Percentiles rank a stretch among this genome's conserved stretches.
These are phyloP conservation scores for Psilocybe sp. DNA, from an alignment of 768 basidiomycete species.

Conservation along the genomic window DNA sequence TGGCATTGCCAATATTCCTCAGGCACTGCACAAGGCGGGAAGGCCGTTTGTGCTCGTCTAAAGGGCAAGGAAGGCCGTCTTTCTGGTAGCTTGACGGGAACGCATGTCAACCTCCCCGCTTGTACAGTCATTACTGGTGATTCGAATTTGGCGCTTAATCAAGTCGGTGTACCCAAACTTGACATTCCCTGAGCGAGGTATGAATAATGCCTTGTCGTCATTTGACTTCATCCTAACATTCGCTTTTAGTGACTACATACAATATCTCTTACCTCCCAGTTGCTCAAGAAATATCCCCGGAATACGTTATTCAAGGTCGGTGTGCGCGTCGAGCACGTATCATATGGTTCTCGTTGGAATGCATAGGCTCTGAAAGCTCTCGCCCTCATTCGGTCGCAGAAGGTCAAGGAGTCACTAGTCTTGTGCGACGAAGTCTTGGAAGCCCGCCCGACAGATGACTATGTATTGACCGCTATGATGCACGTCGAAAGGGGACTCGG, in stretches of 20 bases:
- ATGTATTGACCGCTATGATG: slow-evolving; percentile 76
- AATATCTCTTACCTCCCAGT: no score
- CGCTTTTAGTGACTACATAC: no score
- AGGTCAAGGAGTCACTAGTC: slow-evolving; percentile 77
- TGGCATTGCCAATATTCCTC: slow-evolving; percentile 96
- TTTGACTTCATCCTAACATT: no score
- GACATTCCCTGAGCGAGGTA: no score
- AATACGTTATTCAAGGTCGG: slow-evolving; percentile 68
- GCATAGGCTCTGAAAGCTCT: slow-evolving; percentile 78
- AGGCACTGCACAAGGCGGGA: slow-evolving; percentile 95
- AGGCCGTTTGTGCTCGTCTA: no score
- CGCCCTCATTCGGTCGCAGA: slow-evolving; percentile 79
- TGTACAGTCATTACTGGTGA: no score
- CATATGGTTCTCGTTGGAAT: slow-evolving; percentile 3
- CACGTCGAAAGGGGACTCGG: slow-evolving; percentile 81
- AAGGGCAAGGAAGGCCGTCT: no score
- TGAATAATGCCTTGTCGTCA: no score
- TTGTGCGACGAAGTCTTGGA: slow-evolving; percentile 81
- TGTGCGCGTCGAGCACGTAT: background rate
- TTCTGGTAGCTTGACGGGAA: no score
- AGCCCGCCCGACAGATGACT: slow-evolving; percentile 69
- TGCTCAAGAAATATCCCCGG: slow-evolving; percentile 82
- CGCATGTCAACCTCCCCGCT: no score
- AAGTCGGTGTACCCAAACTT: no score
- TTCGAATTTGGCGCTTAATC: no score